Evolutionary conservation across 2,329 filamentous ascomycete genomes (phyloP), one percentile per base, ranked within the genome.

Genomic region (Exophiala dermatitidis): DNA sequence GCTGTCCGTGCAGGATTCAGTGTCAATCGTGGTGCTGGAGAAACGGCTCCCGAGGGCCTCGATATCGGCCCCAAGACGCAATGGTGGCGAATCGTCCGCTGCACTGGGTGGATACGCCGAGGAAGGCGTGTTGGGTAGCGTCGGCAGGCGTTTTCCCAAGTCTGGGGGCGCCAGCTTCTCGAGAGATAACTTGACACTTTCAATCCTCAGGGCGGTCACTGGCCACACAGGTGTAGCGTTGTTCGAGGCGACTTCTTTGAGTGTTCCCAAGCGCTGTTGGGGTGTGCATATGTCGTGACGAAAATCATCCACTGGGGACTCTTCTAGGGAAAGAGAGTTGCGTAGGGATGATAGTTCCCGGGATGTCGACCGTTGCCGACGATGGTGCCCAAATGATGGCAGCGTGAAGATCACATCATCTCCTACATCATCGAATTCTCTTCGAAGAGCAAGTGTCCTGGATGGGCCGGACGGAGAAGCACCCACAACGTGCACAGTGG

Each of bases 51-150:
- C 48, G 10, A 62, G 50, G 41, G 53, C 49, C 12, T 51, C 52
- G 37, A 60, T 46, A 6, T 59, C 55, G 29, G 45, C 28, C 32
- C 19, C 19, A 37, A 51, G 38, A 5, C 38, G 33, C 38, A 48
- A 36, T 32, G 12, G 36, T 4, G 47, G 45, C 32, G 56, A 54
- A 12, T 52, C 54, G 30, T 53, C 58, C 9, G 49, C 28, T n/a
- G 36, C 47, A 29, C 60, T 62, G 12, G 53, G 48, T 4, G 60
- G 61, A 52, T 62, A 64, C 29, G 72, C 71, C 1, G 72, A 74
- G 0, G 72, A 74, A 30, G 72, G 72, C 3, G 71, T 71, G 56
- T 74, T 74, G 5, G 72, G 72, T 19, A 74, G 63, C 5, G 72
- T 73, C 4, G 72, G 72, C 26, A 75, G 65, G 38, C 72, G 63